Evolutionary conservation across 2,329 filamentous ascomycete species (phyloP), one percentile per base, ranked within the genome.

Genomic region (Mycogone perniciosa): DNA sequence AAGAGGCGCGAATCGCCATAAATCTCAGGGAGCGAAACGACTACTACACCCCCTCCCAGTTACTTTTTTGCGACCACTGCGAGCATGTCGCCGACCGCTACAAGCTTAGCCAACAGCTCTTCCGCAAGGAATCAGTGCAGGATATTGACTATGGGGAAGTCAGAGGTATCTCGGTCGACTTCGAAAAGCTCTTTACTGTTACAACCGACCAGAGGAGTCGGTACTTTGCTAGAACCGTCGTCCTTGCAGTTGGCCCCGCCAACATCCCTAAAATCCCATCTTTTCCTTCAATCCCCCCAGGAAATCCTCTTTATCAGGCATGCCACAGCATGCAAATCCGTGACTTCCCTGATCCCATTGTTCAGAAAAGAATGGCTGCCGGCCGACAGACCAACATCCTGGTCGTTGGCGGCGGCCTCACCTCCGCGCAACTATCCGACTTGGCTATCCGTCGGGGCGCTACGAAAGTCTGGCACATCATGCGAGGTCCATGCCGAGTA

Each of bases 401-500:
- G 6, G 76, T 92, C 7, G 75, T 92, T 4, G 86, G 86, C 2
- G 88, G 88, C 1, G 88, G 88, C 0, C 69, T 92, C 4, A 90
- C 88, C 0, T 87, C 85, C 26, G 85, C 86, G 0, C 88, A 92
- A 63, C 72, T 91, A 13, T 75, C 81, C 0, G 85, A 89, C 60
- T 73, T 86, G 43, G 81, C 81, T 1, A 69, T 90, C 51, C 76
- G 78, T 7, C 74, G 75, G 27, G 85, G 86, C 0, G 82, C 88
- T 1, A 76, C 71, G 1, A 85, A 82, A 55, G 82, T 91, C 0
- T 87, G 78, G 73, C 79, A 87, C 46, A 62, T 92, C 29, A 83
- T 90, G 77, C 76, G 88, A 0, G 74, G 77, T 0, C 67, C 71
- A 0, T 59, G 77, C 9, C 71, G 72, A 58, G 76, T 89, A 45